These are phyloP conservation scores for Nicotiana knightiana DNA, from an alignment of 257 asterid genomes.

Conservation along the genomic window DNA sequence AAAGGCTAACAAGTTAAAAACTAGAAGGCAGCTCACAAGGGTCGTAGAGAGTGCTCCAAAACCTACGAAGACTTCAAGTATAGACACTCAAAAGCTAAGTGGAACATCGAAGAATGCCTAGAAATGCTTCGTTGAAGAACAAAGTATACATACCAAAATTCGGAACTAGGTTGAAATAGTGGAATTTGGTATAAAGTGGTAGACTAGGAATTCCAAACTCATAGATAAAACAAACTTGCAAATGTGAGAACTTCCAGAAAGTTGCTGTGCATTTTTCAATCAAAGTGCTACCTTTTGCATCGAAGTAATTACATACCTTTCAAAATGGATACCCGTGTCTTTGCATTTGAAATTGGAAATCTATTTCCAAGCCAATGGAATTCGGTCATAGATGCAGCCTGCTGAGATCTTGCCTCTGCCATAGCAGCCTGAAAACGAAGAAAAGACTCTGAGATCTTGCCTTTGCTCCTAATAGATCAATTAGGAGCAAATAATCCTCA, in stretches of 20 bases:
- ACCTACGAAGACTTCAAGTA: not conserved
- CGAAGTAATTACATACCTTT: conserved; percentile 49
- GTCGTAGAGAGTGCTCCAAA: not conserved
- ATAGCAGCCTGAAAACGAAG: conserved; percentile 69
- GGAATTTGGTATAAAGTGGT: not conserved
- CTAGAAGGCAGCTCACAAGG: not conserved
- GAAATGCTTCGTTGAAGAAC: not conserved
- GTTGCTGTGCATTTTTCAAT: not conserved
- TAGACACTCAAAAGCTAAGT: not conserved
- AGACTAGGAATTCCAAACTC: not conserved
- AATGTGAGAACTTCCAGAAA: not conserved
- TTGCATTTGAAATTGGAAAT: conserved; percentile 89
- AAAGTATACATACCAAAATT: not conserved
- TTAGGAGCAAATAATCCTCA: not conserved
- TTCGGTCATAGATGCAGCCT: conserved; percentile 95
- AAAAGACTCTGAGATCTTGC: conserved; percentile 12
- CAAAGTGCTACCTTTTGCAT: not conserved
- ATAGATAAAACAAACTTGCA: not conserved
- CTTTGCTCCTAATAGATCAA: not conserved
- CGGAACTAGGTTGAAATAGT: not conserved
- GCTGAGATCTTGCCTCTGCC: conserved; percentile 99
- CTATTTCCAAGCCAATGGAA: conserved; percentile 85
- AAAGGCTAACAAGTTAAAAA: not conserved
- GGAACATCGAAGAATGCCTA: not conserved
- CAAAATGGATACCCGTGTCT: conserved; percentile 83